Conservation (phyloP, 2,329 filamentous ascomycete genomes). For the Alternaria metachromatica region DNA sequence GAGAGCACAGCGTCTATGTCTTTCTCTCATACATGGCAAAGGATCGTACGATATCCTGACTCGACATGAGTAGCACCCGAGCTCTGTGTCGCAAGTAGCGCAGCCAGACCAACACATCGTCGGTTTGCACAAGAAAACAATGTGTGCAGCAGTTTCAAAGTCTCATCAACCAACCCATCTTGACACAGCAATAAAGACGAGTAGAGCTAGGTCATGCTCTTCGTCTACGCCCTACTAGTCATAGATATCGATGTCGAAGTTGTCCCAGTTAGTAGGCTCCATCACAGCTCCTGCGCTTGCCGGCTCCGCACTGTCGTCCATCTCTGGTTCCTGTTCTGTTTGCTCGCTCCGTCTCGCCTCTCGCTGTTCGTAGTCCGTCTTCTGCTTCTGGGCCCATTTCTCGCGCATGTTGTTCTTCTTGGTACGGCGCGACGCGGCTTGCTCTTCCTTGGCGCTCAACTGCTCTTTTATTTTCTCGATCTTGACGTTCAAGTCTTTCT, state of each 20-base stretch:
- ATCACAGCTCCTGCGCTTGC: neutral
- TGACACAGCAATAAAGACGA: neutral
- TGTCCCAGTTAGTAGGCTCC: neutral
- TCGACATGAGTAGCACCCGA: neutral
- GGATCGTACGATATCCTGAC: neutral
- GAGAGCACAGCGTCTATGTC: neutral
- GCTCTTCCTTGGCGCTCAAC: neutral
- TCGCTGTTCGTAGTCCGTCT: neutral
- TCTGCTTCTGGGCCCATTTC: neutral
- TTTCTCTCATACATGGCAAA: neutral
- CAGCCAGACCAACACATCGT: neutral
- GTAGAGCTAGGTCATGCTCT: neutral
- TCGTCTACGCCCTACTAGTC: neutral
- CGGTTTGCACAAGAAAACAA: neutral
- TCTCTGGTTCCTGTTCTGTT: neutral
- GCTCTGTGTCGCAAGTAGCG: neutral
- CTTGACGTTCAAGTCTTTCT: neutral
- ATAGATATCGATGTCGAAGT: slow-evolving; percentile 2
- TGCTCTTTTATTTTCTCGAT: neutral
- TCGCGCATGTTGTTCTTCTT: neutral
- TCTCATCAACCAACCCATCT: neutral
- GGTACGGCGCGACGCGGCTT: neutral
- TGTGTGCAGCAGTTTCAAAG: neutral
- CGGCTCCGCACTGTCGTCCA: neutral
- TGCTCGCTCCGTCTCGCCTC: neutral